Percentiles rank a stretch among this genome's conserved stretches.
phyloP scores from a whole-genome alignment of 2,329 filamentous ascomycete species.

The Fusarium poae region DNA sequence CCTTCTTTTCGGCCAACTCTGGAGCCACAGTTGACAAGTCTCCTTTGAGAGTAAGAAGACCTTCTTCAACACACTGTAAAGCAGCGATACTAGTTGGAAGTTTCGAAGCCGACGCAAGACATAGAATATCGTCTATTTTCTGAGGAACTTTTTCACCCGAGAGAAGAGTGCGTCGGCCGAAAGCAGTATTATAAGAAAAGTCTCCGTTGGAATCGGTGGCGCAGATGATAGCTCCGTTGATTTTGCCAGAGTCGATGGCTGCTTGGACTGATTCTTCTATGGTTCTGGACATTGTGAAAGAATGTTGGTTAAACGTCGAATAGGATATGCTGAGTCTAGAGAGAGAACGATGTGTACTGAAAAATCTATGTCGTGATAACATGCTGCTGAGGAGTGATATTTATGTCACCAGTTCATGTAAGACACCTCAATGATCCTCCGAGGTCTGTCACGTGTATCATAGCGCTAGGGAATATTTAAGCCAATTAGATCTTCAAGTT shows the following conservation, averaged over 20 bases:
- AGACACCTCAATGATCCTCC: slow-evolving; percentile 3
- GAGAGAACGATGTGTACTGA: neutral
- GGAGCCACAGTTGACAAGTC: slow-evolving; percentile 62
- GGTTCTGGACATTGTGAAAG: slow-evolving; percentile 41
- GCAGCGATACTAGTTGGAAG: slow-evolving; percentile 65
- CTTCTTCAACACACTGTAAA: slow-evolving; percentile 68
- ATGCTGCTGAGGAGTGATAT: slow-evolving; percentile 1
- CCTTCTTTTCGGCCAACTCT: slow-evolving; percentile 60
- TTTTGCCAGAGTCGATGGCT: slow-evolving; percentile 59
- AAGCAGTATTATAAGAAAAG: slow-evolving; percentile 57
- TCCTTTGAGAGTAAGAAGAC: slow-evolving; percentile 60
- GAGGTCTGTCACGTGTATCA: neutral
- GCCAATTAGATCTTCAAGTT: slow-evolving; percentile 5
- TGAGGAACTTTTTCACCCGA: slow-evolving; percentile 57
- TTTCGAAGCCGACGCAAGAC: slow-evolving; percentile 57
- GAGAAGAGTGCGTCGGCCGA: slow-evolving; percentile 58
- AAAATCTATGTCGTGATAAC: neutral
- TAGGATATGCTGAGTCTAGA: rapidly evolving
- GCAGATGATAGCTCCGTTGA: slow-evolving; percentile 59
- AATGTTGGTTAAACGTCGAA: rapidly evolving
- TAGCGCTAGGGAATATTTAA: neutral
- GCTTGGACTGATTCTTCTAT: slow-evolving; percentile 57
- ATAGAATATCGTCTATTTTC: slow-evolving; percentile 54
- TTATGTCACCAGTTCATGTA: slow-evolving; percentile 14
- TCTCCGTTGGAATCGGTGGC: slow-evolving; percentile 55